phyloP scores from a whole-genome alignment of 2,329 filamentous ascomycete genomes.

The Rutstroemia sp. region DNA sequence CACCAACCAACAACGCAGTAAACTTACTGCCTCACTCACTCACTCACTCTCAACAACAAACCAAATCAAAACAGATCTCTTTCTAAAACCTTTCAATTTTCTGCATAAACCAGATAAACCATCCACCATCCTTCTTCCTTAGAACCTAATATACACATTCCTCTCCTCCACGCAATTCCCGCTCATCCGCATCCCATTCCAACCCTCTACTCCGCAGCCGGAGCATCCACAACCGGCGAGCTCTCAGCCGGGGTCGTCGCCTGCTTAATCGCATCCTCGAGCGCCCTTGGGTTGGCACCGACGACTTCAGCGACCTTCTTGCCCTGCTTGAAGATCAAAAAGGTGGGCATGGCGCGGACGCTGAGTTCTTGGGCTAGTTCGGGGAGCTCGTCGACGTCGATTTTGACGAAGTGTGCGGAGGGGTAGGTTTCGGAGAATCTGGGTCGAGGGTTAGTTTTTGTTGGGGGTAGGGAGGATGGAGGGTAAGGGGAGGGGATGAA shows the following conservation, averaged over 20 bases:
- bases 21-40: no score
- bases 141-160: not conserved
- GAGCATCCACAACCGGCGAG: not conserved
- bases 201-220: not conserved
- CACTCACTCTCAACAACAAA: no score
- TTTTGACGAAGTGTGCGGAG: conserved; percentile 70
- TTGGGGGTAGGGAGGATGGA: not conserved
- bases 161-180: not conserved
- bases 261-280: conserved; percentile 38
- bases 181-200: not conserved
- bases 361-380: conserved; percentile 70
- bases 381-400: conserved; percentile 79
- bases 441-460: conserved; percentile 16
- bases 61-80: no score
- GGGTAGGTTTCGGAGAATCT: conserved; percentile 55
- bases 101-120: no score
- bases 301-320: conserved; percentile 66
- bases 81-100: no score
- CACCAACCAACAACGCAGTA: no score
- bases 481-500: conserved; percentile 6
- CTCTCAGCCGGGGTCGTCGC: not conserved
- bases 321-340: conserved; percentile 76
- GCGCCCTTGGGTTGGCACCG: conserved; percentile 69
- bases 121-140: no score
- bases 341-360: conserved; percentile 89